Evolutionary conservation across 2,329 filamentous ascomycete species (phyloP), one percentile per base, ranked within the genome.

Genomic region (Aspergillus melleus): DNA sequence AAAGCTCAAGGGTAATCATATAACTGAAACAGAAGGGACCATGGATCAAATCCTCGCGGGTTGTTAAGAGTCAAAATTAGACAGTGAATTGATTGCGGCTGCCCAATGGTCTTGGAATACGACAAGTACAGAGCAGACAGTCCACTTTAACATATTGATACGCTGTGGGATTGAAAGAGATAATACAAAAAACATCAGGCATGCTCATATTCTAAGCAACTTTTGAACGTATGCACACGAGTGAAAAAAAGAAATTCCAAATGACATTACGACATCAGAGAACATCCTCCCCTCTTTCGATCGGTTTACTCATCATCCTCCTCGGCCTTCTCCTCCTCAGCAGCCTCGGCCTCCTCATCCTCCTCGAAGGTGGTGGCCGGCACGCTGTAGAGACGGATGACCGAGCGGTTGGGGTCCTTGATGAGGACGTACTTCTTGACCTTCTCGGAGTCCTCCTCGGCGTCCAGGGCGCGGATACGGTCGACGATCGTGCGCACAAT

Each of bases 401-500:
- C 91, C 60, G 90, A 87, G 88, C 97, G 98, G 85, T 99, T 99
- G 61, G 95, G 95, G 78, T 99, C 95, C 88, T 89, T 88, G 72
- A 88, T 83, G 26, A 88, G 80, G 52, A 82, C 76, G 65, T 79
- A 82, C 68, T 81, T 82, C 72, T 76, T 79, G 42, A 76, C 68
- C 62, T 74, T 74, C 46, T 77, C 72, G 20, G 72, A 76, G 9
- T 74, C 77, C 60, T 80, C 77, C 20, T 78, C 73, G 30, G 76
- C 74, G 66, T 75, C 71, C 56, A 79, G 69, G 29, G 73, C 68
- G 56, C 73, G 72, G 59, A 81, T 77, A 55, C 98, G 96, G 79
- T 99, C 95, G 70, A 92, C 91, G 73, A 99, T 97, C 54, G 95
- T 99, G 67, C 95, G 91, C 61, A 99, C 95, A 67, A 99, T 98